Conservation (phyloP, 83 land plant species). For the Picea engelmannii region DNA sequence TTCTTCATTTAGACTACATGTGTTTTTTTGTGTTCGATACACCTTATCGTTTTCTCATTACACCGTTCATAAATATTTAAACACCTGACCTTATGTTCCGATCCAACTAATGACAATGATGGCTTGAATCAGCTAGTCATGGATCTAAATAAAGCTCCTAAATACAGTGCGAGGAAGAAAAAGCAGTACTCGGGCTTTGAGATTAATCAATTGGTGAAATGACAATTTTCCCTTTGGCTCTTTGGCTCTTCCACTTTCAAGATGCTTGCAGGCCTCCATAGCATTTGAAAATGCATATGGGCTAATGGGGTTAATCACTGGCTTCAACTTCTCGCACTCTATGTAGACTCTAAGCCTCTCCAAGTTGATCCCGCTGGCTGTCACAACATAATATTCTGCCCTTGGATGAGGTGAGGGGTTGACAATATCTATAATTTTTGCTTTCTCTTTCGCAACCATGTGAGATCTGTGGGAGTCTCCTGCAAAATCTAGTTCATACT, state of each 20-base stretch:
- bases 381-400: slow-evolving; percentile 20
- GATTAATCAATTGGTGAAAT: slow-evolving; percentile 9
- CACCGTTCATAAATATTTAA: too few relatives aligned
- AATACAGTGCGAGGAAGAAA: too few relatives aligned
- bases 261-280: slow-evolving; percentile 39
- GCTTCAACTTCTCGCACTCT: slow-evolving; percentile 37
- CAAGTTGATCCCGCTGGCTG: slow-evolving; percentile 25
- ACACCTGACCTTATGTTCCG: too few relatives aligned
- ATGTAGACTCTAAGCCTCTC: slow-evolving; percentile 42
- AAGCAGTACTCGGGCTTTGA: too few relatives aligned
- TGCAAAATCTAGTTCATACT: slow-evolving; percentile 13
- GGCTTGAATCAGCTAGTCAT: too few relatives aligned
- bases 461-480: slow-evolving; percentile 33
- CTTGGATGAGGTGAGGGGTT: slow-evolving; percentile 18
- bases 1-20: too few relatives aligned
- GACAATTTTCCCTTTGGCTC: slow-evolving; percentile 40
- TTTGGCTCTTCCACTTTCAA: slow-evolving; percentile 57
- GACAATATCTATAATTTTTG: slow-evolving; percentile 30
- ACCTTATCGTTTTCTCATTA: too few relatives aligned
- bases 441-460: slow-evolving; percentile 38
- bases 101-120: neutral
- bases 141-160: too few relatives aligned
- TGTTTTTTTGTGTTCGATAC: too few relatives aligned
- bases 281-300: slow-evolving; percentile 31
- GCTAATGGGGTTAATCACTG: slow-evolving; percentile 48